Conservation (phyloP, 257 asterid genomes). For the Scutellaria baicalensis region DNA sequence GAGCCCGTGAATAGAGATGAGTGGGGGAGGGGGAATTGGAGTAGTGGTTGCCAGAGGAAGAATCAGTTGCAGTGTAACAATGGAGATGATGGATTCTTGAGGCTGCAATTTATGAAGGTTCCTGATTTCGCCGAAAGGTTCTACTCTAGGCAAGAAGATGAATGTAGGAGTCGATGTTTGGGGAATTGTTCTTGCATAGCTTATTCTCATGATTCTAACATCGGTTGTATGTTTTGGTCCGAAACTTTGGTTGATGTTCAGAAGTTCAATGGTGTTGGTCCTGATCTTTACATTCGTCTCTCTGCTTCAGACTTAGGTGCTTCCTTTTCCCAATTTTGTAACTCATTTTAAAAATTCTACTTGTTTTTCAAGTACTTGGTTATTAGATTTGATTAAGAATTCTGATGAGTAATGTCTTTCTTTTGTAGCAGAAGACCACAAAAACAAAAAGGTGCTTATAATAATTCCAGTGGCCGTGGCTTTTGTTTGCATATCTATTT, state of each 20-base stretch:
- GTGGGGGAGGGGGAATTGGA: constrained; percentile 35
- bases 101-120: constrained; percentile 14
- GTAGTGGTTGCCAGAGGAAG: constrained; percentile 23
- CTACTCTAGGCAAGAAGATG: not conserved
- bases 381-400: not conserved
- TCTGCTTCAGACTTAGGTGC: not conserved
- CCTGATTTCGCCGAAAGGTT: not conserved
- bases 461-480: constrained; percentile 2
- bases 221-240: not conserved
- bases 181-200: constrained; percentile 1
- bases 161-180: not conserved
- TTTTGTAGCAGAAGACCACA: constrained; percentile 12
- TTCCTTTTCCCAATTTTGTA: not conserved
- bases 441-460: not conserved
- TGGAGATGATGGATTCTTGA: constrained; percentile 16
- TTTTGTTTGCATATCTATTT: not conserved
- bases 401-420: not conserved
- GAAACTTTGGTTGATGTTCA: not conserved
- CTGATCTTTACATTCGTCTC: not conserved
- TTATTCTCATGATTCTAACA: not conserved
- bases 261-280: not conserved
- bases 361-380: not conserved
- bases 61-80: constrained; percentile 14
- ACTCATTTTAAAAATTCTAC: not conserved
- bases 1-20: constrained; percentile 17